Base-by-base conservation (phyloP, 1,284 basidiomycete species). In the Pulchroboletus neoregius region DNA sequence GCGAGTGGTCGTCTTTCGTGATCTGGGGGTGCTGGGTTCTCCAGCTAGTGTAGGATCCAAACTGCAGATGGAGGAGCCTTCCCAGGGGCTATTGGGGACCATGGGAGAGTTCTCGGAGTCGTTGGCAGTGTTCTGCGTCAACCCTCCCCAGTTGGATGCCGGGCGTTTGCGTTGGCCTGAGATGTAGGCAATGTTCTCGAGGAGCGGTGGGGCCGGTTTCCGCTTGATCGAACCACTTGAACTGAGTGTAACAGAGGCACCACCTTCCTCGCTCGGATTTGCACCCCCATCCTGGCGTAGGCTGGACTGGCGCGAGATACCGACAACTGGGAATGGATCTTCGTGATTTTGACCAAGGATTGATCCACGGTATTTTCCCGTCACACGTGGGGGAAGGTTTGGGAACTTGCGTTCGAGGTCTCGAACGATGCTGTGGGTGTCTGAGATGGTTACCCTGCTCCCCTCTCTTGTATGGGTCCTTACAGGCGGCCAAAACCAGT, bases 401-500 rank as follows among this genome's bases (percentile, higher is more conserved):
- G 81, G 78, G 63, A 82, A 83, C 58, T 74, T 74, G 28, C 62
- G 50, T 10, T 78, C 68, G 46, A 82, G 66, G 30, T 76, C 74
- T 16, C 71, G 72, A 23, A 81, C 69, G 13, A 69, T 64, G 50
- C 68, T 63, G 10, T 74, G 48, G 20, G 64, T 70, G 49, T 75
- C 72, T 3, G 71, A 69, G 36, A 66, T 49, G 23, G 53, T 51
- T 39, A 24, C 62, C 48, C 54, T 60, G 31, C 57, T 58, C 12
- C 35, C 63, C 26, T 11, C 58, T 34, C 49, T 48, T 11, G 27
- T 13, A 20, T 44, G 43, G 11, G 22, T 24, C 36, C 5, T 48
- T 15, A 46, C 39, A 3, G 60, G 55, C 2, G 47, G 50, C 15
- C 13, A 35, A n/a, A 41, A 31, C 59, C 61, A 56, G 18, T 56